Base-by-base conservation (phyloP, 108 stramenopile species). In the Cyclostephanos invisitatus region DNA sequence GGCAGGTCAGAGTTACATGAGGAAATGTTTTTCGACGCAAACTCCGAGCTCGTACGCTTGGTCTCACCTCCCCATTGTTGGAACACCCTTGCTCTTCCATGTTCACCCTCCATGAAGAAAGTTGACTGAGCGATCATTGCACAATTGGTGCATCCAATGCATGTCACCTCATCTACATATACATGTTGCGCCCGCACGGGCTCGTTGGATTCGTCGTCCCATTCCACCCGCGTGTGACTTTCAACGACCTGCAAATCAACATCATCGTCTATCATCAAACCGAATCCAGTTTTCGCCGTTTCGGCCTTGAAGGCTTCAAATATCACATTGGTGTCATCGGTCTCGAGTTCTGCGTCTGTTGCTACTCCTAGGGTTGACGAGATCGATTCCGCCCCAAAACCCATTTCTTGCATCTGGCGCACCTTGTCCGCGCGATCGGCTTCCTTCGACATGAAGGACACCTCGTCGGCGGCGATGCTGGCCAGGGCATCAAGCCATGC, bases 91-190 rank as follows among this genome's bases (percentile, higher is more conserved):
- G 95, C 95, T 36, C 94, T 76, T 44, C 95, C 95, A 80, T 89
- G 83, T 56, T 95, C 93, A 12, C 84, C 68, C 24, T 97, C 84
- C 96, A 97, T 97, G 66, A 88, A 97, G 75, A 97, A 97, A 20
- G 96, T 97, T 20, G 81, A 83, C 53, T 91, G 92, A 0, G 96
- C 93, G 68, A 91, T 82, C 76, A 70, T 85, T 68, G 96, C 93
- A 80, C 96, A 97, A 72, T 92, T 87, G 51, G 90, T 93, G 67
- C 88, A 89, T 53, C 96, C 96, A 70, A 97, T 95, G 67, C 96
- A 97, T 22, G 94, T 87, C 35, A 88, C 85, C 68, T 97, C 96
- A 65, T 97, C 96, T 47, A 97, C 96, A 64, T 96, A 97, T 0
- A 96, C 96, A 80, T 85, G 83, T 79, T 93, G 92, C 15, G 81